These are phyloP conservation scores for Microsporum canis DNA, from an alignment of 2,329 filamentous ascomycete genomes.

Conservation along the genomic window DNA sequence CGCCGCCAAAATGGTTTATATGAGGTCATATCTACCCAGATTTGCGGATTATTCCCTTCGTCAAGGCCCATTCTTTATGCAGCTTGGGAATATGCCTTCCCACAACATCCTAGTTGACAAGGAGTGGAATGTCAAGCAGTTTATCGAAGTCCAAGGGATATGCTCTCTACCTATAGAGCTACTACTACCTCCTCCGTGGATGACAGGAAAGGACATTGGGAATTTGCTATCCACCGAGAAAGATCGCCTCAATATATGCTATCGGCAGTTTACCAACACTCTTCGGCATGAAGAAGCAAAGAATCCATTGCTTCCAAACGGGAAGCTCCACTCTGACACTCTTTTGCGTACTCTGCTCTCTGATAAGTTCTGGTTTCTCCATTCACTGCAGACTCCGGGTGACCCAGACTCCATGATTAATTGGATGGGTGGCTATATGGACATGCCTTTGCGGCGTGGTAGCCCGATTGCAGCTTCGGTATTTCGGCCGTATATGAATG, in stretches of 20 bases:
- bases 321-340: not conserved
- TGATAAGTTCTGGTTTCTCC: not conserved
- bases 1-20: constrained; percentile 18
- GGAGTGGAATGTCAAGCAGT: constrained; percentile 25
- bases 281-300: constrained; percentile 12
- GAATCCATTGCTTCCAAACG: not conserved
- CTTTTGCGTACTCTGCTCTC: not conserved
- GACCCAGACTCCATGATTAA: not conserved
- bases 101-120: constrained; percentile 15
- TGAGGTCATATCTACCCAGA: constrained; percentile 20
- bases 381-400: not conserved
- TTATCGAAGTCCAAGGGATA: constrained; percentile 30
- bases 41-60: constrained; percentile 21
- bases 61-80: constrained; percentile 25
- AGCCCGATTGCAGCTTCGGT: not conserved
- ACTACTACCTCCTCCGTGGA: constrained; percentile 19
- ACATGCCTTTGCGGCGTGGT: not conserved
- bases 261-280: constrained; percentile 9
- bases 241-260: not conserved
- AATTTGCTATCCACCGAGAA: not conserved
- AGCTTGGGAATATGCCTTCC: constrained; percentile 30
- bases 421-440: not conserved
- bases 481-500: not conserved
- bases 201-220: constrained; percentile 13
- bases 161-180: constrained; percentile 23